A percentile compares a stretch with the other conserved stretches of the same genome.
Evolutionary conservation across 495 filamentous ascomycete species (phyloP).

Genomic region (Aspergillus ostianus): DNA sequence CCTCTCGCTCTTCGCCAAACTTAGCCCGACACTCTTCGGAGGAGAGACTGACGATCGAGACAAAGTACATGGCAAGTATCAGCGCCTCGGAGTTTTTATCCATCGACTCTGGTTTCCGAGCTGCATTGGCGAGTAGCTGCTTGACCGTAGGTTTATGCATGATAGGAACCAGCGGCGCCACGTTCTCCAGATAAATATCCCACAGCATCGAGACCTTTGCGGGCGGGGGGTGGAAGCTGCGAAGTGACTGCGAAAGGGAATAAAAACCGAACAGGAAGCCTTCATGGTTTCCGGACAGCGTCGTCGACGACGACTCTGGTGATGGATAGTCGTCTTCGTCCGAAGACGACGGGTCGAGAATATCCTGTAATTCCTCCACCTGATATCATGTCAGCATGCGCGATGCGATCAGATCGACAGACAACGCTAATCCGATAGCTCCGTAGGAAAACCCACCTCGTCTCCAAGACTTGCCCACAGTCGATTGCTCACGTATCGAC

Average conservation of each 20-base stretch:
- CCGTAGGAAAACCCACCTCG: constrained; percentile 54
- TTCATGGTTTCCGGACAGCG: constrained; percentile 57
- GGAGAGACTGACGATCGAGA: constrained; percentile 66
- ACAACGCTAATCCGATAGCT: not conserved
- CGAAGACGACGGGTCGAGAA: constrained; percentile 61
- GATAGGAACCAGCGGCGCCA: constrained; percentile 69
- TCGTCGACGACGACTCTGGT: constrained; percentile 46
- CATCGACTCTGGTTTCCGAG: constrained; percentile 52
- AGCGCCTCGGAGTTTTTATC: constrained; percentile 66
- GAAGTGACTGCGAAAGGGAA: constrained; percentile 51
- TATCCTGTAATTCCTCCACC: constrained; percentile 71
- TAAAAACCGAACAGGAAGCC: constrained; percentile 69
- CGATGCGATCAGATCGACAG: not conserved
- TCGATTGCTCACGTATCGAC: constrained; percentile 82
- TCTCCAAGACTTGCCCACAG: constrained; percentile 89
- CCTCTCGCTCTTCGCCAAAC: constrained; percentile 38
- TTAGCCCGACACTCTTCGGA: constrained; percentile 36
- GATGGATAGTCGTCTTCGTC: constrained; percentile 66
- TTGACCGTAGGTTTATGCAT: constrained; percentile 61
- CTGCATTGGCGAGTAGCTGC: constrained; percentile 43
- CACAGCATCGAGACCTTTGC: constrained; percentile 66
- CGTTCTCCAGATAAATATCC: constrained; percentile 67
- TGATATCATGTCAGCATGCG: constrained; percentile 27
- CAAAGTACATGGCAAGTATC: constrained; percentile 78
- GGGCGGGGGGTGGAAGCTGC: constrained; percentile 52